These are phyloP conservation scores for Cyclocybe cylindracea DNA, from an alignment of 768 basidiomycete species.

Conservation along the genomic window DNA sequence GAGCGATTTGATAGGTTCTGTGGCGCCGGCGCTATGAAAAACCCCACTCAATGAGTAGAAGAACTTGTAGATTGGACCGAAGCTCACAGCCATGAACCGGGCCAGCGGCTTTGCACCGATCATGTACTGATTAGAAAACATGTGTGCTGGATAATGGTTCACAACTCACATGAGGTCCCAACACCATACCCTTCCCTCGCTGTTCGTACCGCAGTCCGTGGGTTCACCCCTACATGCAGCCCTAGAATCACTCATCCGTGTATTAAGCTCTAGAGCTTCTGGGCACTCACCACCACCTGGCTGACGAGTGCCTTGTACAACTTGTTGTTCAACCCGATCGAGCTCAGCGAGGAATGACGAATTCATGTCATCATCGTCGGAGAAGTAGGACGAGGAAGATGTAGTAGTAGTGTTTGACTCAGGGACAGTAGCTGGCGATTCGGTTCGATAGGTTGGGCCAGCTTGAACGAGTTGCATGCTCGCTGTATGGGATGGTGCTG, in stretches of 20 bases:
- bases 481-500: slow-evolving; percentile 14
- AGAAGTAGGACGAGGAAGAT: slow-evolving; percentile 18
- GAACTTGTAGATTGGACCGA: background rate
- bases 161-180: slow-evolving; percentile 4
- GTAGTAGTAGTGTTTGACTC: slow-evolving; percentile 8
- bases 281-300: background rate
- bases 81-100: background rate
- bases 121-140: background rate
- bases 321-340: slow-evolving; percentile 45
- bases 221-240: too few relatives aligned
- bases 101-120: background rate
- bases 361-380: slow-evolving; percentile 35
- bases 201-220: too few relatives aligned
- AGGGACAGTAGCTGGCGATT: background rate
- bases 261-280: background rate
- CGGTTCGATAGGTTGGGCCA: slow-evolving; percentile 12
- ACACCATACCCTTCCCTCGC: background rate
- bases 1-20: background rate
- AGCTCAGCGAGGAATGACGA: slow-evolving; percentile 40
- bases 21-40: background rate
- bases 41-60: background rate
- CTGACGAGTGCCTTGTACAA: slow-evolving; percentile 2
- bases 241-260: too few relatives aligned
- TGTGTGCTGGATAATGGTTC: background rate
- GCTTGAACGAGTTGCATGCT: slow-evolving; percentile 21